phyloP scores from a whole-genome alignment of 1,284 basidiomycete genomes.

The Neolentinus lepideus region DNA sequence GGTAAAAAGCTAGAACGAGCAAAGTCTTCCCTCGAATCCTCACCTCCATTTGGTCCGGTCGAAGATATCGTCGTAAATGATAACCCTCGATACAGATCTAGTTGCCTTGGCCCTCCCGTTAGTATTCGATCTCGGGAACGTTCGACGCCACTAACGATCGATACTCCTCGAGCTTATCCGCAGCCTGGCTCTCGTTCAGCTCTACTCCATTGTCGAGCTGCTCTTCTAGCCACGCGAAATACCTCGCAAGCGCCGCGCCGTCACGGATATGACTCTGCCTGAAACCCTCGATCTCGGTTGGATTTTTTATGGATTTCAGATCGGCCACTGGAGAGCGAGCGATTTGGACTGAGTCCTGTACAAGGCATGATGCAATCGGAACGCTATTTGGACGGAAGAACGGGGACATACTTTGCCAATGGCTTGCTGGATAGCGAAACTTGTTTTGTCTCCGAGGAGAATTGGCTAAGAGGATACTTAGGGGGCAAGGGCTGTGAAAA shows the following conservation, averaged over 20 bases:
- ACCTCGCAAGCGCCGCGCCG: slow-evolving; percentile 80
- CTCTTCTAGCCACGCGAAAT: slow-evolving; percentile 95
- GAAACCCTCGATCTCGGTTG: slow-evolving; percentile 85
- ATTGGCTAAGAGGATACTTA: slow-evolving; percentile 36
- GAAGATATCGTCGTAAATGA: slow-evolving; percentile 94
- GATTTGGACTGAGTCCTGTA: slow-evolving; percentile 40
- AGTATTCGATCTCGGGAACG: not conserved
- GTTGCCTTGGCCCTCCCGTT: slow-evolving; percentile 39
- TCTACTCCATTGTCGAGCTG: slow-evolving; percentile 58
- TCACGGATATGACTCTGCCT: slow-evolving; percentile 86
- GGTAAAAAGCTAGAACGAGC: not conserved
- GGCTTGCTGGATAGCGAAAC: slow-evolving; percentile 72
- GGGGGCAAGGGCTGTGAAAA: not conserved
- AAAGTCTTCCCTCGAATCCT: slow-evolving; percentile 11
- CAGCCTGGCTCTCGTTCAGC: slow-evolving; percentile 78
- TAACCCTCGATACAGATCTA: slow-evolving; percentile 77
- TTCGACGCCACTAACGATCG: slow-evolving; percentile 54
- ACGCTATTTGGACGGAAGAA: slow-evolving; percentile 5
- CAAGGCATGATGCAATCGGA: slow-evolving; percentile 3
- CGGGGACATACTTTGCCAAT: slow-evolving; percentile 47
- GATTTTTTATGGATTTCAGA: slow-evolving; percentile 89
- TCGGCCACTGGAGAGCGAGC: slow-evolving; percentile 72
- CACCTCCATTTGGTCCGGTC: slow-evolving; percentile 82
- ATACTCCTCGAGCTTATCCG: slow-evolving; percentile 73
- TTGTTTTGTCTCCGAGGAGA: slow-evolving; percentile 66